These are phyloP conservation scores for Xylariaceae sp. DNA, from an alignment of 2,329 filamentous ascomycete genomes.

Conservation along the genomic window DNA sequence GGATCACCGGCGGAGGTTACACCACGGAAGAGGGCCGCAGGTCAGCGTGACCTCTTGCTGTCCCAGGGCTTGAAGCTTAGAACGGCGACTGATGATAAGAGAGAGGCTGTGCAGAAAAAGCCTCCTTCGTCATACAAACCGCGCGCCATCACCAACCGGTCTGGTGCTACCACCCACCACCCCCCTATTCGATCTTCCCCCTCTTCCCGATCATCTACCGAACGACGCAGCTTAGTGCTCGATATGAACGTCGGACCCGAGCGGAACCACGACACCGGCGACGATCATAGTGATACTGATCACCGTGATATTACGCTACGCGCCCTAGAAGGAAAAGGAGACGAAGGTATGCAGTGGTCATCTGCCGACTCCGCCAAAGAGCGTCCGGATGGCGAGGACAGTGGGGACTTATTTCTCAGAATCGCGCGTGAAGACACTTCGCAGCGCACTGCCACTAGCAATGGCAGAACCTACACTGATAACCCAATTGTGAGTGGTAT, in stretches of 20 bases:
- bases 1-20: conserved; percentile 27
- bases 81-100: conserved; percentile 46
- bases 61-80: conserved; percentile 40
- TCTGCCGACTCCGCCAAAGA: conserved; percentile 37
- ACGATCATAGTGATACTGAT: conserved; percentile 39
- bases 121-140: conserved; percentile 49
- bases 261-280: conserved; percentile 41
- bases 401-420: conserved; percentile 53
- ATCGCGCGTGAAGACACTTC: conserved; percentile 51
- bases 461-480: conserved; percentile 32
- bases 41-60: conserved; percentile 44
- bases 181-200: conserved; percentile 53
- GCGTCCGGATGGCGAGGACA: conserved; percentile 45
- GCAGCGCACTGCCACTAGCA: conserved; percentile 36
- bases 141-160: conserved; percentile 31
- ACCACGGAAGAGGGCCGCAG: conserved; percentile 36
- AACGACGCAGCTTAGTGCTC: conserved; percentile 48
- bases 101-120: conserved; percentile 38
- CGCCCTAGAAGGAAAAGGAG: conserved; percentile 44
- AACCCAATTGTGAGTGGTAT: conserved; percentile 43
- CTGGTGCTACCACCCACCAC: conserved; percentile 34
- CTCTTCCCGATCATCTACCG: conserved; percentile 54
- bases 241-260: conserved; percentile 46
- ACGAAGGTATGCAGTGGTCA: conserved; percentile 37
- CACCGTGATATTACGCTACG: conserved; percentile 47